These are phyloP conservation scores for Potentilla sterilis DNA, from an alignment of 306 rosid species.

Conservation along the genomic window DNA sequence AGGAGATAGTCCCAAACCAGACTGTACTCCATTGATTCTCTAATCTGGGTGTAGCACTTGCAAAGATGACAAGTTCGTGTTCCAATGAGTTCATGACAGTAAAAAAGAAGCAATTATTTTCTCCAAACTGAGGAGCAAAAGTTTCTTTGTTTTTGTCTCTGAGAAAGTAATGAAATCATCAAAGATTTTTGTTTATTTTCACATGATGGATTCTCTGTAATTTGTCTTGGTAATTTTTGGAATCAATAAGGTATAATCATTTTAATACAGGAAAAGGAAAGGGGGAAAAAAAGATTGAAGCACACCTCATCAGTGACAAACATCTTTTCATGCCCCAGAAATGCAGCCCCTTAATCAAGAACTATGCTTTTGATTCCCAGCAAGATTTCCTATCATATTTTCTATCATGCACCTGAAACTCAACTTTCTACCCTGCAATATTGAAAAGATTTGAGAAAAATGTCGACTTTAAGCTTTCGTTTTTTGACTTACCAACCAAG, in stretches of 20 bases:
- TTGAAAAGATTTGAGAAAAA: constrained; percentile 9
- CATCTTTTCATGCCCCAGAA: constrained; percentile 36
- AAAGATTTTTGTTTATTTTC: not conserved
- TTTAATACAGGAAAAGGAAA: not conserved
- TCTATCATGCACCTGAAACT: not conserved
- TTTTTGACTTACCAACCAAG: constrained; percentile 26
- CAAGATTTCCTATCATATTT: not conserved
- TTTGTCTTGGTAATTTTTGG: constrained; percentile 31
- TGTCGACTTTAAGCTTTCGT: constrained; percentile 22
- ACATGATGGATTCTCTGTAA: not conserved
- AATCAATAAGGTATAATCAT: constrained; percentile 18
- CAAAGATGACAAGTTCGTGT: constrained; percentile 7
- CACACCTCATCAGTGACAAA: constrained; percentile 27
- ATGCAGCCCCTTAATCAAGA: constrained; percentile 13
- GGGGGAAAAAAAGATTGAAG: not conserved
- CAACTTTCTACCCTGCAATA: constrained; percentile 15
- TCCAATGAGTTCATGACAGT: constrained; percentile 9
- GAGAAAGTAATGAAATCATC: constrained; percentile 1
- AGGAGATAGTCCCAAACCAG: not conserved
- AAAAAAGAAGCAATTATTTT: not conserved
- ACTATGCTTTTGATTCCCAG: constrained; percentile 7
- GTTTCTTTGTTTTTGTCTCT: not conserved
- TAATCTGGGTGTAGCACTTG: not conserved
- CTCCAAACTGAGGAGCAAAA: not conserved
- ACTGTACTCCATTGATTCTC: not conserved